Percentiles rank a stretch among this genome's conserved stretches.
Evolutionary conservation across 306 rosid genomes (phyloP).

Genomic region (Prunus padus): DNA sequence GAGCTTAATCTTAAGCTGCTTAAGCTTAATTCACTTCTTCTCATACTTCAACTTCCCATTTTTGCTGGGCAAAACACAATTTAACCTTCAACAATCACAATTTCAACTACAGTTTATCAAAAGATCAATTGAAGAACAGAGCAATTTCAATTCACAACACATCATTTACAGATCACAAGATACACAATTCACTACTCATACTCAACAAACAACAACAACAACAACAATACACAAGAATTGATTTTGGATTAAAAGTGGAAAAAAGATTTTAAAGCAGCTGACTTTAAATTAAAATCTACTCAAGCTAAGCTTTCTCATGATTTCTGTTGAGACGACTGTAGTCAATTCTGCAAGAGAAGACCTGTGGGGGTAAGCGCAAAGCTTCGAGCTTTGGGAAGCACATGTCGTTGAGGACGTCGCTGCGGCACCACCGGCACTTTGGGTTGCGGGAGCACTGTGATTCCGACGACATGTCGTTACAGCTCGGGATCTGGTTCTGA

Average conservation of each 20-base stretch:
- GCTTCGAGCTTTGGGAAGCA: constrained; percentile 78
- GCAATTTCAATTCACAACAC: constrained; percentile 4
- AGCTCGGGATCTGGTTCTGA: constrained; percentile 40
- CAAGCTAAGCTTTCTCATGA: neutral
- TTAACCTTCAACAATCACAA: neutral
- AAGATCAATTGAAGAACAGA: neutral
- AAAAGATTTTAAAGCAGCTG: neutral
- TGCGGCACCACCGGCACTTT: constrained; percentile 83
- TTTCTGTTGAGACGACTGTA: constrained; percentile 5
- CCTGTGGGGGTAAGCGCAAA: constrained; percentile 67
- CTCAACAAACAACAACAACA: neutral
- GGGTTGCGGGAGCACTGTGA: constrained; percentile 58
- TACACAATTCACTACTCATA: neutral
- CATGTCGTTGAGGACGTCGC: constrained; percentile 67
- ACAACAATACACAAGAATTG: neutral
- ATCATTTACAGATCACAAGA: neutral
- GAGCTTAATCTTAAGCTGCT: too few species aligned
- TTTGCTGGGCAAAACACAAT: neutral
- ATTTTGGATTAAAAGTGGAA: neutral
- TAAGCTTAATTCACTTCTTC: too few species aligned
- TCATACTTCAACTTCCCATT: too few species aligned
- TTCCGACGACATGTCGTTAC: constrained; percentile 45
- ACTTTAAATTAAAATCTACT: neutral
- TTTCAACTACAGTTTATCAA: neutral
- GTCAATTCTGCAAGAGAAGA: constrained; percentile 57